Evolutionary conservation across 306 rosid genomes (phyloP).

Genomic region (Mucuna pruriens): DNA sequence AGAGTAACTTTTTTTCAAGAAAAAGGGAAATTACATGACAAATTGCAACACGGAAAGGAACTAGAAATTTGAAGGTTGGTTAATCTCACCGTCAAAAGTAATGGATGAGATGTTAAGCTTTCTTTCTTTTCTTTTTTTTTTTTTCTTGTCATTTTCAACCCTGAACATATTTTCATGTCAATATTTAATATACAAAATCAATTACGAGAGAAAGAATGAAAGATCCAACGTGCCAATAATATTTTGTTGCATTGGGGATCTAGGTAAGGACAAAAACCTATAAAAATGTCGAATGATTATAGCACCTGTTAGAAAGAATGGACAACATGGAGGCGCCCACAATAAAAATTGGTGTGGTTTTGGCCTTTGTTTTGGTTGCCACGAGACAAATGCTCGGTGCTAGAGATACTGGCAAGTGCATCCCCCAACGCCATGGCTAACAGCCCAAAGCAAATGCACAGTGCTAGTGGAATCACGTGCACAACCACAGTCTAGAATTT

Average conservation of each 20-base stretch:
- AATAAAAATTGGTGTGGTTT: background rate
- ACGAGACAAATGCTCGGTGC: too few species aligned
- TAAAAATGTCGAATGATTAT: constrained; percentile 6
- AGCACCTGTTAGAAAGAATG: background rate
- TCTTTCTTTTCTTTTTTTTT: background rate
- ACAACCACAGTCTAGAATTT: too few species aligned
- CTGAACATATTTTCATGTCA: background rate
- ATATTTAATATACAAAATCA: background rate
- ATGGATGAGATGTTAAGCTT: background rate
- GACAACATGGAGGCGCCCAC: background rate
- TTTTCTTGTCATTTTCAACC: background rate
- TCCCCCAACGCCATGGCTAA: too few species aligned
- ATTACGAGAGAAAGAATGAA: background rate
- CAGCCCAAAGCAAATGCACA: background rate
- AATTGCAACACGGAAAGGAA: background rate
- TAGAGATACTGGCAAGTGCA: background rate
- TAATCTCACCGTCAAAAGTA: background rate
- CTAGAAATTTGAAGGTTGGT: background rate
- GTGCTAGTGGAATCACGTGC: constrained; percentile 14
- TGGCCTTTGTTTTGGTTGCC: background rate
- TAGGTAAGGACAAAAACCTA: background rate
- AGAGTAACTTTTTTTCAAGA: background rate
- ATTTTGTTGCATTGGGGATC: background rate
- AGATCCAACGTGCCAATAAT: background rate
- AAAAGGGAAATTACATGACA: background rate